A percentile compares a stretch with the other conserved stretches of the same genome.
phyloP scores from a whole-genome alignment of 257 asterid species.

The Striga asiatica region DNA sequence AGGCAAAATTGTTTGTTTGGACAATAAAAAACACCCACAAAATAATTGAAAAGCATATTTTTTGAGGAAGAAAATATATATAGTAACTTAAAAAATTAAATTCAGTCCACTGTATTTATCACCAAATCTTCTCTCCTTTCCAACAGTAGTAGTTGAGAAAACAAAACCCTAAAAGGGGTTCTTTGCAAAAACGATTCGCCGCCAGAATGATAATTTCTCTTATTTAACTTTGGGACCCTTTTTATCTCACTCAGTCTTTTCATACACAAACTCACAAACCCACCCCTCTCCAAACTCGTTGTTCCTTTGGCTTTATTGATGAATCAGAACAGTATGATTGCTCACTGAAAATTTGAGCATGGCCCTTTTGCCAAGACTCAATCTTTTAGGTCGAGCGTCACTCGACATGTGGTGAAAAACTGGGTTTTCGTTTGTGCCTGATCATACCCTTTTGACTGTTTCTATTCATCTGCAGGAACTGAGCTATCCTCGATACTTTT shows the following conservation, averaged over 20 bases:
- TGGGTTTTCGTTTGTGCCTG: conserved; percentile 16
- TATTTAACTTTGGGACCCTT: conserved; percentile 21
- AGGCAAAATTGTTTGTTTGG: conserved; percentile 22
- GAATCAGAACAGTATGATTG: not conserved
- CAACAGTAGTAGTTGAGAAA: conserved; percentile 26
- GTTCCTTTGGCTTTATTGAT: not conserved
- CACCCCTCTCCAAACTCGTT: conserved; percentile 8
- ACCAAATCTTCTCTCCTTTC: conserved; percentile 5
- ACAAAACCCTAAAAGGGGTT: conserved; percentile 77
- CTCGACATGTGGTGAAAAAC: conserved; percentile 14
- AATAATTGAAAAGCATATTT: not conserved
- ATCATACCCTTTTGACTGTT: conserved; percentile 23
- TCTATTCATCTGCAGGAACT: conserved; percentile 12
- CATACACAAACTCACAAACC: conserved; percentile 17
- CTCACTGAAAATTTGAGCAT: conserved; percentile 17
- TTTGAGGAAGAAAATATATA: conserved; percentile 12
- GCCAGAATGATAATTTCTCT: conserved; percentile 45
- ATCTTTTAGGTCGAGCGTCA: conserved; percentile 12
- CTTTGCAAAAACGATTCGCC: conserved; percentile 67
- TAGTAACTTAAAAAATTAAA: conserved; percentile 15
- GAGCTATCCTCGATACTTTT: conserved; percentile 17
- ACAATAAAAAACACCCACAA: not conserved
- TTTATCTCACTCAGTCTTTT: conserved; percentile 9
- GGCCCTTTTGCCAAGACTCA: conserved; percentile 14
- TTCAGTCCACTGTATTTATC: conserved; percentile 27